Percentiles rank a stretch among this genome's conserved stretches.
Conservation (phyloP, 1,139 yeast genomes). For the Sugiyamaella neomexicana region DNA sequence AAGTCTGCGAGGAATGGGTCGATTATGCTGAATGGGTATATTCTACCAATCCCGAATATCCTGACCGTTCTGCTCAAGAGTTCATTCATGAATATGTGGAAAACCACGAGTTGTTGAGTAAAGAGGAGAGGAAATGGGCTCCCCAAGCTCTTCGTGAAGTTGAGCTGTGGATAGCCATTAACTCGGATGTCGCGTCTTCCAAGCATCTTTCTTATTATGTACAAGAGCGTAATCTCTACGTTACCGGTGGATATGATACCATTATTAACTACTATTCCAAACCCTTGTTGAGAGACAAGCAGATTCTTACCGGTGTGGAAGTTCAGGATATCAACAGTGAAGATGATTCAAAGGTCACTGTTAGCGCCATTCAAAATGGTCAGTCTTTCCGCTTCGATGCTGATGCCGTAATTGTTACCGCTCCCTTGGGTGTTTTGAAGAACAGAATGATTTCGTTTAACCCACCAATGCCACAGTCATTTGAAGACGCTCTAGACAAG, state of each 20-base stretch:
- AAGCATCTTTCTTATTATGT: conserved; percentile 61
- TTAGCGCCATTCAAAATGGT: conserved; percentile 20
- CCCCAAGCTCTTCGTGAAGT: conserved; percentile 55
- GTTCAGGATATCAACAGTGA: conserved; percentile 45
- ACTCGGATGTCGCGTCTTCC: conserved; percentile 63
- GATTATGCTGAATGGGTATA: conserved; percentile 59
- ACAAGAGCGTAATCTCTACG: conserved; percentile 70
- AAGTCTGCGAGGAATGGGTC: conserved; percentile 58
- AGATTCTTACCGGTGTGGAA: conserved; percentile 45
- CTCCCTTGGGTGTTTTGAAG: conserved; percentile 67
- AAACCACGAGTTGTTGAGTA: conserved; percentile 49
- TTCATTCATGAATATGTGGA: conserved; percentile 51
- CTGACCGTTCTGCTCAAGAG: conserved; percentile 54
- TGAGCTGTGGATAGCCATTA: conserved; percentile 76
- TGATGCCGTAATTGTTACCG: conserved; percentile 59
- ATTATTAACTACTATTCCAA: conserved; percentile 49
- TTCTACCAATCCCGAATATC: conserved; percentile 50
- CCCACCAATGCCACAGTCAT: conserved; percentile 52
- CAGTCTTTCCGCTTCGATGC: conserved; percentile 22
- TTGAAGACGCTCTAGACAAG: conserved; percentile 48
- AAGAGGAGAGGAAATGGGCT: conserved; percentile 52
- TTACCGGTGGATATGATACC: conserved; percentile 57
- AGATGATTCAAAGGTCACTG: conserved; percentile 30
- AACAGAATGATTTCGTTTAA: conserved; percentile 49
- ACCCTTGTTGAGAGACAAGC: conserved; percentile 42